These are phyloP conservation scores for Monotropa hypopitys DNA, from an alignment of 179 eudicot species.

Conservation along the genomic window DNA sequence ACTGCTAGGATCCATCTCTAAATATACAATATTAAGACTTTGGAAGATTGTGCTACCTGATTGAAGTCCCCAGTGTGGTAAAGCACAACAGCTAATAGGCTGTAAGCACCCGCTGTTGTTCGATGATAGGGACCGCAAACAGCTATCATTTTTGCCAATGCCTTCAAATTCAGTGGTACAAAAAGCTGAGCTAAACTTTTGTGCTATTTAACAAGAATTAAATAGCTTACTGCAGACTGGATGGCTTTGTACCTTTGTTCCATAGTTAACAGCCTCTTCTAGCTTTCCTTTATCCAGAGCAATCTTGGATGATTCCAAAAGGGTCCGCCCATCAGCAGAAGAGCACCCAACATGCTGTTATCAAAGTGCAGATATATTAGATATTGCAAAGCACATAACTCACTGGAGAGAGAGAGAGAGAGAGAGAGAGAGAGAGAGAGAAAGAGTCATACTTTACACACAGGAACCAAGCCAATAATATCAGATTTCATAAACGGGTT, in stretches of 20 bases:
- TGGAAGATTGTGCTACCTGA: constrained; percentile 43
- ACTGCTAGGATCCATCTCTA: background rate
- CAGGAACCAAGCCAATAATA: constrained; percentile 77
- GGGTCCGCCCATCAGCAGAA: constrained; percentile 84
- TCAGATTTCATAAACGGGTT: constrained; percentile 69
- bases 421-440: background rate
- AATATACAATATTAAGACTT: background rate
- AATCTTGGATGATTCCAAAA: constrained; percentile 84
- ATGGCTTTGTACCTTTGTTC: constrained; percentile 55
- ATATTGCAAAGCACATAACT: background rate
- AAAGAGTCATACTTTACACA: constrained; percentile 57
- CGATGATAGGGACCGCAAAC: constrained; percentile 97
- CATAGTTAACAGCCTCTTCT: constrained; percentile 88
- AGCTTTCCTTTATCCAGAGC: constrained; percentile 97
- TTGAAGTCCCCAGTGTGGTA: constrained; percentile 99
- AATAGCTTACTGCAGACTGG: constrained; percentile 1
- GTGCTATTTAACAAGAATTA: background rate
- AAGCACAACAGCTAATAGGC: constrained; percentile 90
- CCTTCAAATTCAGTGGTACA: constrained; percentile 37
- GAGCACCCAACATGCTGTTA: constrained; percentile 84
- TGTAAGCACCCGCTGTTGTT: constrained; percentile 87
- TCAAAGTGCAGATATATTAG: background rate
- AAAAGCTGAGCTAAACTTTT: constrained; percentile 1
- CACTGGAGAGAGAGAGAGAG: background rate
- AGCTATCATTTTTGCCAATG: constrained; percentile 86